phyloP scores from a whole-genome alignment of 1,284 basidiomycete species.

The Blastosporella zonata region DNA sequence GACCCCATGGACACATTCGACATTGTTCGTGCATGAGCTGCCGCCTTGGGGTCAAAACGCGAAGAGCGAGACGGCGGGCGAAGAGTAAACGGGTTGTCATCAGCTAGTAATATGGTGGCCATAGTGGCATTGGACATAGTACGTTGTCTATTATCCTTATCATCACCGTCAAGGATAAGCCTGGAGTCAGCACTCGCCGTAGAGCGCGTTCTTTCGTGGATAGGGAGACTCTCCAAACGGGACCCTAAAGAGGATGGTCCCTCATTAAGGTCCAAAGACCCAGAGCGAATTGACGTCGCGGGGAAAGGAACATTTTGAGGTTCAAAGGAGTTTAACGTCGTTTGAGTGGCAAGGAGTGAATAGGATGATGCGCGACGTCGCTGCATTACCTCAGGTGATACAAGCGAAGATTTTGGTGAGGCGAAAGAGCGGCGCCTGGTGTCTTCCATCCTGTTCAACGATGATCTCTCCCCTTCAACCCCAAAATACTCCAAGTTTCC shows the following conservation, averaged over 20 bases:
- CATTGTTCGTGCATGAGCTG: slow-evolving; percentile 53
- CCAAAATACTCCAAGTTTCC: slow-evolving; percentile 53
- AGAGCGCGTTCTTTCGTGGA: slow-evolving; percentile 44
- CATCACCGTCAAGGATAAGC: slow-evolving; percentile 33
- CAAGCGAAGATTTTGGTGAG: slow-evolving; percentile 53
- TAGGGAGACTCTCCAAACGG: slow-evolving; percentile 18
- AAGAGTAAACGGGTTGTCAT: slow-evolving; percentile 61
- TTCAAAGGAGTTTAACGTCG: slow-evolving; percentile 30
- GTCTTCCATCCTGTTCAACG: slow-evolving; percentile 23
- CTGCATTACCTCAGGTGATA: slow-evolving; percentile 38
- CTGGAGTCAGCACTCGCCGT: slow-evolving; percentile 46
- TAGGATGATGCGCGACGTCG: slow-evolving; percentile 48
- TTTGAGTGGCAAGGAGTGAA: slow-evolving; percentile 39
- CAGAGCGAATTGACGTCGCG: slow-evolving; percentile 49
- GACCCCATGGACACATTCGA: slow-evolving; percentile 69
- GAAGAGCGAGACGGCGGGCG: slow-evolving; percentile 62
- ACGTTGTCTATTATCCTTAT: slow-evolving; percentile 25
- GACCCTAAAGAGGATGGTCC: slow-evolving; percentile 11
- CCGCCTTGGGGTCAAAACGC: slow-evolving; percentile 68
- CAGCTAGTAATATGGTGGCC: slow-evolving; percentile 33
- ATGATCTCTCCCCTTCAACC: slow-evolving; percentile 26
- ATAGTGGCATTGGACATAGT: slow-evolving; percentile 38
- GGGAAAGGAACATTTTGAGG: slow-evolving; percentile 64
- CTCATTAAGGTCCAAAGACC: slow-evolving; percentile 37
- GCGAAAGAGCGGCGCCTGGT: slow-evolving; percentile 47